Base-by-base conservation (phyloP, 1,284 basidiomycete genomes). In the Ceratobasidium sp. region DNA sequence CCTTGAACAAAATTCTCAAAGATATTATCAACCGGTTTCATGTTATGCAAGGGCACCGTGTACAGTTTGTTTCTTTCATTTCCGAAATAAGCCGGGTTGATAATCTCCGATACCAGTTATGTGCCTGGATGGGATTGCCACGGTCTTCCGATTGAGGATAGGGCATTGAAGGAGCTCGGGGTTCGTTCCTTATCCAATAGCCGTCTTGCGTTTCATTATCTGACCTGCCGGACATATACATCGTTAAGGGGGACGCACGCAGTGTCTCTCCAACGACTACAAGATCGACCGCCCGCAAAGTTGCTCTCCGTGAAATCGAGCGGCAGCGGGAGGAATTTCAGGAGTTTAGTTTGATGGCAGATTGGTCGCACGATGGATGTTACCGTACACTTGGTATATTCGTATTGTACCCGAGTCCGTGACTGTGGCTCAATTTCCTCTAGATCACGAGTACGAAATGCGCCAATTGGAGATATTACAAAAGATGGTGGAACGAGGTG, bases 51-150 rank as follows among this genome's bases (percentile, higher is more conserved):
- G 96, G 97, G 2, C 86, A 89, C 78, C 89, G 90, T 78, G 92
- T 99, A 37, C 92, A 97, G 95, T 97, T 79, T 82, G 92, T 86
- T 61, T 32, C 22, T 13, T 46, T 49, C 1, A 67, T 71, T 56
- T 44, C 49, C 17, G 11, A n/a, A 8, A 17, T 51, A 37, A 44
- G 37, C 37, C 8, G 37, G 37, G 37, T 40, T 15, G 59, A 46
- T 34, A 77, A 76, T 54, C 67, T n/a, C n/a, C 22, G 62, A 22
- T 57, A 37, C 0, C 77, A 98, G 96, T 81, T 99, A 96, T 84
- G 85, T 94, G 51, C 97, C 98, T 37, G 98, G 98, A 4, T 99
- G 96, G 96, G 98, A 99, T 82, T 99, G 97, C 82, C 98, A 99
- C 82, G 98, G 98, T 1, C 89, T 99, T 19, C 98, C 98, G 0